Evolutionary conservation across 2,329 filamentous ascomycete genomes (phyloP).

Genomic region (Beauveria bassiana): DNA sequence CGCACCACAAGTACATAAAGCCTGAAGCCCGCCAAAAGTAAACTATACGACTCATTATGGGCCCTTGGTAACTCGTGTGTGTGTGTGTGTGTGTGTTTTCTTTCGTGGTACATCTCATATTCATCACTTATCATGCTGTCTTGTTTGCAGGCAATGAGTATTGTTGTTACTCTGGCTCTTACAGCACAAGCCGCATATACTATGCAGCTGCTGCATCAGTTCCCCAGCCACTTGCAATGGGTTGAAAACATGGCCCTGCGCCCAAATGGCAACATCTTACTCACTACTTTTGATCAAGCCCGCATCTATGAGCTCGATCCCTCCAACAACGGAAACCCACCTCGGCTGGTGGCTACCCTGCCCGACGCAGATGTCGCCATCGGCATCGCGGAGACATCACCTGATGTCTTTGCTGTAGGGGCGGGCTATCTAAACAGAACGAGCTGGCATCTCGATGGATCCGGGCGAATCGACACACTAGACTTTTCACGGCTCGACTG

Average conservation of each 20-base stretch:
- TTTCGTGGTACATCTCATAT: too few species aligned
- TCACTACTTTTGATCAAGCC: constrained; percentile 15
- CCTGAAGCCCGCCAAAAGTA: too few species aligned
- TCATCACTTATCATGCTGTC: neutral
- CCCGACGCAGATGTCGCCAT: constrained; percentile 10
- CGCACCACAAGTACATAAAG: too few species aligned
- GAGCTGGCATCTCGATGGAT: neutral
- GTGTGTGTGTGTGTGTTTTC: too few species aligned
- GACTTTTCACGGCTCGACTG: neutral
- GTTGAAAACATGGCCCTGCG: constrained; percentile 18
- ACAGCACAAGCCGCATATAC: neutral
- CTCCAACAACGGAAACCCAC: neutral
- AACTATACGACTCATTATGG: too few species aligned
- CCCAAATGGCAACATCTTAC: constrained; percentile 15
- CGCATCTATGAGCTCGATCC: constrained; percentile 13
- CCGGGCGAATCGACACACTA: constrained; percentile 11
- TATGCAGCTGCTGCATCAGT: constrained; percentile 10
- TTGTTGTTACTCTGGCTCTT: neutral
- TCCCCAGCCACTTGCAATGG: constrained; percentile 13
- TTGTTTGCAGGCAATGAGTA: neutral
- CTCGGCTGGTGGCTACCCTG: constrained; percentile 13
- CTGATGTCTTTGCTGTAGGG: constrained; percentile 16
- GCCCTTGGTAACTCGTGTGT: too few species aligned
- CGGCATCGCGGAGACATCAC: constrained; percentile 16
- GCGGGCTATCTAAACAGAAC: constrained; percentile 13